Base-by-base conservation (phyloP, 106 monocot species). In the Allium cepa region DNA sequence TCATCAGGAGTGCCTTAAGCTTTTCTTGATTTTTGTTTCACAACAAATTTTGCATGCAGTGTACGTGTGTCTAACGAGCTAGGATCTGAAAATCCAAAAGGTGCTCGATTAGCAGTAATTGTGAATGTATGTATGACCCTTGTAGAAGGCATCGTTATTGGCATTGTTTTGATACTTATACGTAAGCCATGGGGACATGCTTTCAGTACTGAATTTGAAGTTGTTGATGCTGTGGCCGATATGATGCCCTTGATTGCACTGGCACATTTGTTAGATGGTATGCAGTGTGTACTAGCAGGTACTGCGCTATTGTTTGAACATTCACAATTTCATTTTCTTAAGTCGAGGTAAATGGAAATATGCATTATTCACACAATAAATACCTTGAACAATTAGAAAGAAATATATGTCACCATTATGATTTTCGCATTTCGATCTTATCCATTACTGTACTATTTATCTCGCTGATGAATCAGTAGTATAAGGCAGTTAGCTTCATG, bases 41-140 rank as follows among this genome's bases (percentile, higher is more conserved):
- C 36, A 36, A 36, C 13, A 59, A 16, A 17, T 9, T 9, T 59
- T 59, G n/a, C 59, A 46, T 49, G n/a, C 26, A 91, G 90, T 57
- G 81, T 76, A 17, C 72, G 90, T 5, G 81, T 87, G 22, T 91
- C 90, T 11, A 91, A 91, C 71, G 90, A 91, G 77, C 76, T 91
- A 4, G 90, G 90, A 13, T 81, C 86, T 13, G 90, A 84, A 5
- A 62, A 55, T 18, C 81, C 84, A 3, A 26, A 62, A 27, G 85
- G 77, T 8, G 83, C 90, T 67, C 69, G 72, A 2, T 63, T 87
- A 13, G 90, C 90, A 0, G 68, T 81, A 8, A 28, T 15, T 13
- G 76, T 91, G 0, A 76, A 71, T 0, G 28, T 84, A 62, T 68
- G 26, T 59, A 11, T 91, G 69, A 73, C 79, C 49, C 56, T 74